Evolutionary conservation across 106 monocot species (phyloP).

Genomic region (Allium cepa): DNA sequence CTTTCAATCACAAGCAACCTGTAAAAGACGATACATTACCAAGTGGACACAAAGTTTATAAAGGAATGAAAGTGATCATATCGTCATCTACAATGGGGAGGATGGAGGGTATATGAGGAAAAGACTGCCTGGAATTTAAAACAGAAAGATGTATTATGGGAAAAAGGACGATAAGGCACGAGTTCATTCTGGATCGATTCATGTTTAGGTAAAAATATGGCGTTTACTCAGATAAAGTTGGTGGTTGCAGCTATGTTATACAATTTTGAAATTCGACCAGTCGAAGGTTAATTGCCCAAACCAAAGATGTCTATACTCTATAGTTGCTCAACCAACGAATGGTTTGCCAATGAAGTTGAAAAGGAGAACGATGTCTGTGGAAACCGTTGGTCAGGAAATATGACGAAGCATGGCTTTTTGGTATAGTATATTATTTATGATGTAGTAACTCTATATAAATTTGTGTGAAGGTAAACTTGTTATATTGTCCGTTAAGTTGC

Average conservation of each 20-base stretch:
- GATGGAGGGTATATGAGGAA: too few species aligned
- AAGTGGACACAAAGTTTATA: constrained; percentile 27
- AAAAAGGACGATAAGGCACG: constrained; percentile 25
- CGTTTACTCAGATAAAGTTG: constrained; percentile 38
- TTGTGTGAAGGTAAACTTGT: too few species aligned
- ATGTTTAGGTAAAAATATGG: constrained; percentile 52
- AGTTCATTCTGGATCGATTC: constrained; percentile 61
- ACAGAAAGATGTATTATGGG: too few species aligned
- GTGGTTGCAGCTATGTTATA: constrained; percentile 33
- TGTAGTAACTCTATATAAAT: too few species aligned
- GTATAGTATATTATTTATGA: too few species aligned
- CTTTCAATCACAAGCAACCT: constrained; percentile 40
- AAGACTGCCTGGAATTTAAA: too few species aligned
- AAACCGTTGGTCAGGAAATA: too few species aligned
- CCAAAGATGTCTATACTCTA: constrained; percentile 48
- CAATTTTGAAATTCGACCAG: constrained; percentile 30
- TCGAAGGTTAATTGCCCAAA: constrained; percentile 25
- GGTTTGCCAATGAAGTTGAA: constrained; percentile 39
- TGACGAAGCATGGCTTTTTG: too few species aligned
- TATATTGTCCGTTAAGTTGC: too few species aligned
- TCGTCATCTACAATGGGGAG: constrained; percentile 30
- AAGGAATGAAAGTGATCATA: constrained; percentile 22
- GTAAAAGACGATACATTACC: constrained; percentile 29
- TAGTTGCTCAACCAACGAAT: constrained; percentile 50
- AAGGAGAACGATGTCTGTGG: constrained; percentile 9